Evolutionary conservation across 139 green algal species (phyloP), one percentile per base, ranked within the genome.

Genomic region (Gonium pectorale): DNA sequence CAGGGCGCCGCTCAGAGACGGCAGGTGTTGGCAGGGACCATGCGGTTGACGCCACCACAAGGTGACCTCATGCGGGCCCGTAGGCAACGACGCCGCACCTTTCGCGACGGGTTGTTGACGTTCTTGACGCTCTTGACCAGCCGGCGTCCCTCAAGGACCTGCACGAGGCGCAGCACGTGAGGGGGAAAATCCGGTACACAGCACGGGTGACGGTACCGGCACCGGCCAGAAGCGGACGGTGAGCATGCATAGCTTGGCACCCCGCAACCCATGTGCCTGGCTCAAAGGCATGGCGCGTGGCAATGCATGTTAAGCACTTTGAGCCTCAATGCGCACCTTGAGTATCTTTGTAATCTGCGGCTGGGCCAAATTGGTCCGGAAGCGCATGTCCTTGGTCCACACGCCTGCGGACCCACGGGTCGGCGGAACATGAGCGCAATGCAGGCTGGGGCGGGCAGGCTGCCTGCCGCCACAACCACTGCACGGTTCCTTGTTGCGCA

Each of bases 381-480:
- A 67, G 80, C 95, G 96, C 89, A 99, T 92, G 87, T 99, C 97
- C 35, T 93, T 94, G 11, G 95, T 98, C 97, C 97, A 99, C 6
- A 99, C 93, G 37, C 96, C 96, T 96, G 89, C 37, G 21, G 15
- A 69, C 73, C 31, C 24, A 77, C 26, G 26, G n/a, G n/a, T n/a
- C n/a, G n/a, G n/a, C n/a, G n/a, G n/a, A n/a, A n/a, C n/a, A n/a
- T n/a, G n/a, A n/a, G n/a, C n/a, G n/a, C n/a, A n/a, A n/a, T n/a
- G n/a, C n/a, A n/a, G n/a, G n/a, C n/a, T n/a, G n/a, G n/a, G n/a
- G n/a, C n/a, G n/a, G n/a, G n/a, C n/a, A n/a, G n/a, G n/a, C n/a
- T n/a, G n/a, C n/a, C n/a, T n/a, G n/a, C n/a, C n/a, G n/a, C n/a
- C n/a, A n/a, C n/a, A n/a, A n/a, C n/a, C n/a, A n/a, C n/a, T n/a